phyloP scores from a whole-genome alignment of 176 grass and related monocot genomes.

The Bromus sterilis region DNA sequence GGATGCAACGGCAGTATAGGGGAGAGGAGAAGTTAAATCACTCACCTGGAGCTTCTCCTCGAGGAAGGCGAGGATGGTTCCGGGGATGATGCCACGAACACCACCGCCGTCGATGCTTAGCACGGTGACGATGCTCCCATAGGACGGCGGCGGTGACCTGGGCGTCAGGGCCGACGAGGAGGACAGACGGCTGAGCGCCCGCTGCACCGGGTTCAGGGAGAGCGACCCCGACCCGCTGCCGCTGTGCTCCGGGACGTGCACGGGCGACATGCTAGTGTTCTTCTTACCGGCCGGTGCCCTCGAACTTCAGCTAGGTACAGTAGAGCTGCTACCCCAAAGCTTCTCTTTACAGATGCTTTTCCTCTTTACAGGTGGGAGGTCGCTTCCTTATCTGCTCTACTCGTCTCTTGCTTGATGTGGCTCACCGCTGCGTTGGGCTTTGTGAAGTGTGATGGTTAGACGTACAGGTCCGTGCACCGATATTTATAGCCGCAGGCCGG shows the following conservation, averaged over 20 bases:
- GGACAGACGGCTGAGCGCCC: neutral
- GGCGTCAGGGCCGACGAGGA: neutral
- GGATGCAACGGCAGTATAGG: neutral
- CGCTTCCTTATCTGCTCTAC: neutral
- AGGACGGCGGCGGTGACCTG: neutral
- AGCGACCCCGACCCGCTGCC: neutral
- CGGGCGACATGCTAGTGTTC: neutral
- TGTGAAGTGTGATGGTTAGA: neutral
- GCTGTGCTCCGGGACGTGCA: neutral
- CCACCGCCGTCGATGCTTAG: constrained; percentile 49
- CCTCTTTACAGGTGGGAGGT: too few relatives aligned
- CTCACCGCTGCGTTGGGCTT: neutral
- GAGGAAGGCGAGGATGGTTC: constrained; percentile 43
- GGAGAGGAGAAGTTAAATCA: neutral
- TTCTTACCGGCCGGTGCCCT: neutral
- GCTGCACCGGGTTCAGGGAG: neutral
- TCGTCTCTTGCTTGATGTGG: neutral
- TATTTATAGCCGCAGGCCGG: neutral
- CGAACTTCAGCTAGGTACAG: neutral
- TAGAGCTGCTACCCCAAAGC: neutral
- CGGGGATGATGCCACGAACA: constrained; percentile 45
- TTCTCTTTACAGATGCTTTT: neutral
- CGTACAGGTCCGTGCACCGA: neutral
- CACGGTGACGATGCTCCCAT: constrained; percentile 28
- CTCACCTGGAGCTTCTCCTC: constrained; percentile 42